Conservation (phyloP, 2,329 filamentous ascomycete genomes). For the Aspergillus ibericus region DNA sequence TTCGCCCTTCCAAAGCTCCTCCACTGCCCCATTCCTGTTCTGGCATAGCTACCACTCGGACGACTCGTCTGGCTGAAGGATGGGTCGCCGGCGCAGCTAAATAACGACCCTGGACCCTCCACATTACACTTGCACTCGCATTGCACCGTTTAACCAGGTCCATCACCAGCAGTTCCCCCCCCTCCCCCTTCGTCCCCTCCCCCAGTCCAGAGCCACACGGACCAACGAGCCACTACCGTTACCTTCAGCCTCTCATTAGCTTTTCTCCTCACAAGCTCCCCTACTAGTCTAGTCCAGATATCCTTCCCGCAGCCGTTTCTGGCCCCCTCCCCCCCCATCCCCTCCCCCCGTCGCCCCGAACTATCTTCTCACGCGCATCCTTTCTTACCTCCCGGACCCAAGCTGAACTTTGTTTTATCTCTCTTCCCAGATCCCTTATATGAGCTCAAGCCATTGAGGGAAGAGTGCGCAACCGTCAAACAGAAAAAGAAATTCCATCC, state of each 20-base stretch:
- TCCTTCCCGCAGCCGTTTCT: conserved; percentile 19
- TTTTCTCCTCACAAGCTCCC: conserved; percentile 23
- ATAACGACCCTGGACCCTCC: conserved; percentile 44
- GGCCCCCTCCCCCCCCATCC: conserved; percentile 18
- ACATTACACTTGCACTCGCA: conserved; percentile 27
- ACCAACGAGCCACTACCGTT: conserved; percentile 27
- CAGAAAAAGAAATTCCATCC: conserved; percentile 15
- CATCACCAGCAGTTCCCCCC: conserved; percentile 16
- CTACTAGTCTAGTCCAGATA: conserved; percentile 19
- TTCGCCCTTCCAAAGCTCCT: conserved; percentile 6
- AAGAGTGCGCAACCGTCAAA: conserved; percentile 2
- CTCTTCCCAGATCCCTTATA: background rate
- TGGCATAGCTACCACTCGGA: conserved; percentile 16
- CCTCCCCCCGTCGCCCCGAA: conserved; percentile 16
- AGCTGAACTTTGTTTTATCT: conserved; percentile 11
- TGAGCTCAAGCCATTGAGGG: conserved; percentile 5
- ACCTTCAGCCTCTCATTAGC: conserved; percentile 24
- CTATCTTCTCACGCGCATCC: conserved; percentile 16
- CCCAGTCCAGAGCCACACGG: conserved; percentile 28
- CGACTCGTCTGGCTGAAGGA: conserved; percentile 24
- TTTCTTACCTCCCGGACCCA: conserved; percentile 16
- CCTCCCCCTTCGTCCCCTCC: conserved; percentile 14
- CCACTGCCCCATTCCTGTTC: conserved; percentile 16
- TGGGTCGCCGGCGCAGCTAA: conserved; percentile 37
- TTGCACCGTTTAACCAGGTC: conserved; percentile 24